phyloP scores from a whole-genome alignment of 345 rosid genomes.

The Ceriops decandra region DNA sequence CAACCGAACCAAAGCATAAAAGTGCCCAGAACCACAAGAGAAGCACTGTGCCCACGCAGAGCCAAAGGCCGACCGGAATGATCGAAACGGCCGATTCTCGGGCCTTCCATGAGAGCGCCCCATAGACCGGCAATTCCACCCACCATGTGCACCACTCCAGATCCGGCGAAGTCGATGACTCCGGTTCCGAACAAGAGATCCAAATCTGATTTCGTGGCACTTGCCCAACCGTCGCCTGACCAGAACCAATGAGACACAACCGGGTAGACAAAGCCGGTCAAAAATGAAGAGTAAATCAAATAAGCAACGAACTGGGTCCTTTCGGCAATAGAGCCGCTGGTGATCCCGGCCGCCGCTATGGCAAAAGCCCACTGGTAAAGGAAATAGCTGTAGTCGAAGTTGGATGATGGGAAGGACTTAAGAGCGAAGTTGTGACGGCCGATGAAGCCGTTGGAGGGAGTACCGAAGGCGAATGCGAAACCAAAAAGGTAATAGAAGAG shows the following conservation, averaged over 20 bases:
- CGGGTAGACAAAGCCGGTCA: constrained; percentile 89
- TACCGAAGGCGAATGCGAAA: constrained; percentile 84
- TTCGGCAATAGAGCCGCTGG: constrained; percentile 92
- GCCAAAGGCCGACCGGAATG: constrained; percentile 36
- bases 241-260: constrained; percentile 94
- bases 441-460: constrained; percentile 71
- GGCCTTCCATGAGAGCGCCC: constrained; percentile 81
- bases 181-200: constrained; percentile 61
- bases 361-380: constrained; percentile 97
- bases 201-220: constrained; percentile 31
- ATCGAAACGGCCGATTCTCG: constrained; percentile 62
- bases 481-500: constrained; percentile 87
- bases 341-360: constrained; percentile 90
- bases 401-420: constrained; percentile 24
- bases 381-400: constrained; percentile 59
- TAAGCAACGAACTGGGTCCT: constrained; percentile 87
- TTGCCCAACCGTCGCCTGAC: constrained; percentile 86
- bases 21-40: constrained; percentile 69
- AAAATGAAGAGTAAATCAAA: constrained; percentile 69
- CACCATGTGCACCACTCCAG: constrained; percentile 76
- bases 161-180: constrained; percentile 73
- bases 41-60: constrained; percentile 66
- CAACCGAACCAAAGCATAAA: constrained; percentile 83
- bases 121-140: constrained; percentile 77
- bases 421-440: constrained; percentile 74